phyloP scores from a whole-genome alignment of 73 alveolate genomes.

The Paramecium biaurelia region DNA sequence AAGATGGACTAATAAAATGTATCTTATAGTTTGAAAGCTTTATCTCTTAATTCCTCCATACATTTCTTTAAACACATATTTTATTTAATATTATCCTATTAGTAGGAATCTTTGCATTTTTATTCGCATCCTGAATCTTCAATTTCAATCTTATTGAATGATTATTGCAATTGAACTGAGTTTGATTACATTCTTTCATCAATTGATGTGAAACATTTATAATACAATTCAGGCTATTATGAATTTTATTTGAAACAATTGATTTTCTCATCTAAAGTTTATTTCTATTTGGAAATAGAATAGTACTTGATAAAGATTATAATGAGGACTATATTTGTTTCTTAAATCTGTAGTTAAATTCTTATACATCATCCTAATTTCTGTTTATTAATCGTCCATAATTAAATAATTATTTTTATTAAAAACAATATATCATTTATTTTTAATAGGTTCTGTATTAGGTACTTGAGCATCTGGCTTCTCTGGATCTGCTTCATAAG shows the following conservation, averaged over 20 bases:
- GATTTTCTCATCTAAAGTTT: constrained; percentile 33
- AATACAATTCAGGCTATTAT: constrained; percentile 19
- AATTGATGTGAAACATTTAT: not conserved
- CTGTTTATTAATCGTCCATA: constrained; percentile 46
- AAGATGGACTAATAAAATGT: not conserved
- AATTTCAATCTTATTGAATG: constrained; percentile 14
- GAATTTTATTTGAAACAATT: constrained; percentile 9
- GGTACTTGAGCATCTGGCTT: not conserved
- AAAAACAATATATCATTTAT: not conserved
- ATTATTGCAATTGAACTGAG: not conserved
- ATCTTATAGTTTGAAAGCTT: constrained; percentile 3
- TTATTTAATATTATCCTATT: not conserved
- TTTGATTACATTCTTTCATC: constrained; percentile 32
- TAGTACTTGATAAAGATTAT: constrained; percentile 19
- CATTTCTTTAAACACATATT: constrained; percentile 1
- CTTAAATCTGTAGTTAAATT: not conserved
- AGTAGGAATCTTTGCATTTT: not conserved
- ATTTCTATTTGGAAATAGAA: not conserved
- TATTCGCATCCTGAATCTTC: constrained; percentile 6
- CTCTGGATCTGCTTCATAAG: constrained; percentile 69
- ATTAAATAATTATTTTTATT: not conserved
- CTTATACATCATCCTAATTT: constrained; percentile 37
- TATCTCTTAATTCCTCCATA: constrained; percentile 4
- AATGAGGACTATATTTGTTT: constrained; percentile 32
- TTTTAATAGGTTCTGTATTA: not conserved